phyloP scores from a whole-genome alignment of 129 eudicot species.

The Flaveria sonorensis region DNA sequence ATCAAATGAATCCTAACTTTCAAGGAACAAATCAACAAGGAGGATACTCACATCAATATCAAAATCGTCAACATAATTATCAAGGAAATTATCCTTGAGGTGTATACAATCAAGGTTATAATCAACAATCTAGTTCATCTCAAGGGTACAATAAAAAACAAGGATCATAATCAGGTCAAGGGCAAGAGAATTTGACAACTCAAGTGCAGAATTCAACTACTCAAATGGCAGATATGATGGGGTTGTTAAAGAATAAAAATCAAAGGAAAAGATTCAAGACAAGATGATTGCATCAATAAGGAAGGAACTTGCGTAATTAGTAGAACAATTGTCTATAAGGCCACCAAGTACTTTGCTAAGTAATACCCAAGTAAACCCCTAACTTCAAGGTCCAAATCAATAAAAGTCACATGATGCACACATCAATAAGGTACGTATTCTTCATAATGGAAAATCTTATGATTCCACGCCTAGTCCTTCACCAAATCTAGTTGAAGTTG shows the following conservation, averaged over 20 bases:
- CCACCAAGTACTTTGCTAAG: neutral
- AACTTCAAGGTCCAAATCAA: neutral
- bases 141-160: neutral
- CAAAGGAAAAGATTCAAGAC: neutral
- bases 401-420: neutral
- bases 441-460: neutral
- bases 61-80: neutral
- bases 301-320: neutral
- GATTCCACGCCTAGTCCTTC: neutral
- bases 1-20: neutral
- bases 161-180: too few species aligned
- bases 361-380: neutral
- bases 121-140: neutral
- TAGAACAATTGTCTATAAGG: neutral
- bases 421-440: neutral
- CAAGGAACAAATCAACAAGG: neutral
- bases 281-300: neutral
- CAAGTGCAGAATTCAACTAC: neutral
- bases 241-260: too few species aligned
- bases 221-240: neutral
- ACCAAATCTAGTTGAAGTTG: neutral
- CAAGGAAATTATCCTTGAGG: neutral
- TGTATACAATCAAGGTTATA: neutral
- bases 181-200: too few species aligned
- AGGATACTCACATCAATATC: neutral